These are phyloP conservation scores for Puccinellia tenuiflora DNA, from an alignment of 176 grass and related monocot genomes.

Conservation along the genomic window DNA sequence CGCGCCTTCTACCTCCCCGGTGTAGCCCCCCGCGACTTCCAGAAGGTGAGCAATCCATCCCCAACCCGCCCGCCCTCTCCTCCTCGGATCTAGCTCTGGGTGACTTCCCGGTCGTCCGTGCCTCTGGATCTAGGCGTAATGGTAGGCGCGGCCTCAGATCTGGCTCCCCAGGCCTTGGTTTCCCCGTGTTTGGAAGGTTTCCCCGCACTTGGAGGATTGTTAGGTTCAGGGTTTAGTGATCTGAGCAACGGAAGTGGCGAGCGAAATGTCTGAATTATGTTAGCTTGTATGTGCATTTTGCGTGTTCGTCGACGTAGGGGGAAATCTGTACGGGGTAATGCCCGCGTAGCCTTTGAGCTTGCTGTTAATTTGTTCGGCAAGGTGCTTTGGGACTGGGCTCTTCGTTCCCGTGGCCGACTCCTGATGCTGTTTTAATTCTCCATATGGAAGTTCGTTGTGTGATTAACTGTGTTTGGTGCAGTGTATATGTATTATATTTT, in stretches of 20 bases:
- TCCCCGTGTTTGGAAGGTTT: neutral
- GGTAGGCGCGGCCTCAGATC: slow-evolving; percentile 19
- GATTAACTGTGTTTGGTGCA: neutral
- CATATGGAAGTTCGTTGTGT: neutral
- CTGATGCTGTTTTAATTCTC: neutral
- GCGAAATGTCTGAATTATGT: neutral
- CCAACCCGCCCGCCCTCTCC: neutral
- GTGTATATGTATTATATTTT: too few relatives aligned
- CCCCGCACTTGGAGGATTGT: neutral
- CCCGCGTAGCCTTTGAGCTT: neutral
- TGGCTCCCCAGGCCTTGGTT: neutral
- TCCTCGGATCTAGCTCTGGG: slow-evolving; percentile 20
- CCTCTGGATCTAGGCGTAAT: slow-evolving; percentile 15
- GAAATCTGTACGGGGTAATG: neutral
- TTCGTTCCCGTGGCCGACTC: neutral
- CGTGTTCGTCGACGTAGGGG: neutral
- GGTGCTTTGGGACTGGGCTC: neutral
- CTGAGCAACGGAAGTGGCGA: neutral
- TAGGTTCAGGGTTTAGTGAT: slow-evolving; percentile 35
- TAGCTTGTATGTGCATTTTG: neutral
- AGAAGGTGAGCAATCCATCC: slow-evolving; percentile 36
- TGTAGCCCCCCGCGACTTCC: slow-evolving; percentile 70
- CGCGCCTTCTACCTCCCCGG: slow-evolving; percentile 78
- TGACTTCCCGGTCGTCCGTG: neutral
- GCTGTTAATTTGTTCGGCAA: neutral